Base-by-base conservation (phyloP, 1,139 yeast species). In the Saccharomyces hybrid region DNA sequence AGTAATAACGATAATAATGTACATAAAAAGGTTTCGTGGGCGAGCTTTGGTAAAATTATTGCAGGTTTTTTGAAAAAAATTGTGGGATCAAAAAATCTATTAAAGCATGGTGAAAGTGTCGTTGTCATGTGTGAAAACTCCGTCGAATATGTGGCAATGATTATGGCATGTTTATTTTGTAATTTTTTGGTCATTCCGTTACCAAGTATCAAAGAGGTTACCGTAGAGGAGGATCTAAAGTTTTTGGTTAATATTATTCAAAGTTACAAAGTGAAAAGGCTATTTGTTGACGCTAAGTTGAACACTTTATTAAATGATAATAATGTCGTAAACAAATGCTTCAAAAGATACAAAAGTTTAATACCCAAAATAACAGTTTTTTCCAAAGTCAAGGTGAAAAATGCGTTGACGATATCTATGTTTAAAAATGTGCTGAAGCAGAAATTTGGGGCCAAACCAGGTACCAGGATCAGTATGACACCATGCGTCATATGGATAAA, bases 161-260 rank as follows among this genome's bases (percentile, higher is more conserved):
- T 90, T 0, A 84, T 84, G 69, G 97, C 99, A 0, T 93, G 98
- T 68, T 79, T 93, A 67, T 72, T 86, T 58, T 79, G 91, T 58
- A 96, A 97, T 1, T 75, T 90, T 3, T 78, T 87, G 6, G 86
- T 93, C 0, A 81, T 93, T 14, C 96, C 98, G 0, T 71, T 93
- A 69, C 76, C 86, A 4, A 90, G 96, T 0, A 74, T 90, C 53
- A 91, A 87, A 62, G 78, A 83, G 9, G 79, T 78, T 52, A 74
- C 93, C 56, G 75, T 85, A 9, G 83, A 81, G 1, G 96, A 88
- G 64, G 97, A 93, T 66, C 77, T 84, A 26, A 82, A 83, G 1
- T 86, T 88, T 0, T 78, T 91, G 57, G 73, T 83, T 12, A 81
- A 82, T 16, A 78, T 89, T 0, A 74, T 88, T 27, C 78, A 79